phyloP scores from a whole-genome alignment of 305 asterid genomes.

The Galium porrigens region DNA sequence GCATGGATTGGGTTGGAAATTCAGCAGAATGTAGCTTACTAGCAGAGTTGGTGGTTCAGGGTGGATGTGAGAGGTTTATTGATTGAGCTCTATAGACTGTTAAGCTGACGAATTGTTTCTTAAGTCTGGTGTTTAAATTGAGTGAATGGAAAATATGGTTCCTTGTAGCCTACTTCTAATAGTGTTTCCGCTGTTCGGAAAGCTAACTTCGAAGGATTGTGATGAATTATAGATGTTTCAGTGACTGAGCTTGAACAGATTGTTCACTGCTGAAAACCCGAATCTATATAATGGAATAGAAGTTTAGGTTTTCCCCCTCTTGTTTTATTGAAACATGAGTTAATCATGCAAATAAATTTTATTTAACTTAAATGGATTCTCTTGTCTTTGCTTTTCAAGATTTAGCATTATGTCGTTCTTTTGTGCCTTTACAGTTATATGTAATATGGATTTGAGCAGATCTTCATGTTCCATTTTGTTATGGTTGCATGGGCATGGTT shows the following conservation, averaged over 20 bases:
- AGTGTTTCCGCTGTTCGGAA: not conserved
- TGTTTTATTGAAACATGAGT: not conserved
- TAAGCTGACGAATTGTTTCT: not conserved
- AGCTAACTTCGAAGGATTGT: not conserved
- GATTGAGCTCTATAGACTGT: not conserved
- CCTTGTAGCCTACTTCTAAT: not conserved
- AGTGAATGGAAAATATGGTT: not conserved
- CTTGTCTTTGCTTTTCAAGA: not conserved
- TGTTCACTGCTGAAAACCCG: not conserved
- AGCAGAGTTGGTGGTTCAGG: not conserved
- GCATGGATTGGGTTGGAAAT: not conserved
- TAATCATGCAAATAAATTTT: not conserved
- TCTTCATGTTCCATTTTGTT: conserved; percentile 2
- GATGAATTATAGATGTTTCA: not conserved
- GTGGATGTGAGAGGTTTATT: not conserved
- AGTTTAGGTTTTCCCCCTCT: not conserved
- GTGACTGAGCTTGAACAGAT: not conserved
- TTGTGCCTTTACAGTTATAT: not conserved
- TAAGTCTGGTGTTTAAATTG: not conserved
- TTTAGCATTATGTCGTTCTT: not conserved
- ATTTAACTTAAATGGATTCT: not conserved
- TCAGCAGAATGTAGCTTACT: not conserved
- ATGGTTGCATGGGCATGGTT: not conserved
- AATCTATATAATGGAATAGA: not conserved
- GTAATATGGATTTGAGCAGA: not conserved